These are phyloP conservation scores for Luffa acutangula DNA, from an alignment of 306 rosid species.

Conservation along the genomic window DNA sequence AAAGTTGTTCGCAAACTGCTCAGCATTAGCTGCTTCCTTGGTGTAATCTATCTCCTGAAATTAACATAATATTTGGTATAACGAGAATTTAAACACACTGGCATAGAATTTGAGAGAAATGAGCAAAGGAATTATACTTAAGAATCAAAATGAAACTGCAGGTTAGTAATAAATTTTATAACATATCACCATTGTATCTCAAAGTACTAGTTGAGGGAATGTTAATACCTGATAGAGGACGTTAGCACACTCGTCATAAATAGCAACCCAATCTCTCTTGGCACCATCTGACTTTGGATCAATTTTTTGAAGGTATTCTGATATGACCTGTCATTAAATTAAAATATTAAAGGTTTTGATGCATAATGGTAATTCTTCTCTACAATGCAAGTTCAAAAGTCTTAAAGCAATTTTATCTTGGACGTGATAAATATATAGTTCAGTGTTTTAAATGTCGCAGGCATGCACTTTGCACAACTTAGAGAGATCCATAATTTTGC, in stretches of 20 bases:
- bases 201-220: neutral
- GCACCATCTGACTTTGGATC: slow-evolving; percentile 99
- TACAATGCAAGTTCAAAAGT: neutral
- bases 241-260: slow-evolving; percentile 94
- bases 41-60: slow-evolving; percentile 99
- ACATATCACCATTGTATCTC: neutral
- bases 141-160: neutral
- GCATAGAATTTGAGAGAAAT: neutral
- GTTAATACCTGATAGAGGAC: slow-evolving; percentile 78
- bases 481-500: neutral
- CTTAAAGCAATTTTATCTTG: neutral
- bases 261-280: slow-evolving; percentile 99
- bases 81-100: neutral
- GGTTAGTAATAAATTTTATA: neutral
- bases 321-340: slow-evolving; percentile 62
- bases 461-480: neutral
- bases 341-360: slow-evolving; percentile 8
- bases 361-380: neutral
- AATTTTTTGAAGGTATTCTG: slow-evolving; percentile 91
- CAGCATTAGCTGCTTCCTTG: slow-evolving; percentile 95
- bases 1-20: slow-evolving; percentile 77
- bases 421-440: neutral
- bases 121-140: neutral
- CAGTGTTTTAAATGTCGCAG: neutral
- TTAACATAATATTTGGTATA: neutral